Base-by-base conservation (phyloP, 164 flowering plant species). In the Chloranthus sessilifolius region DNA sequence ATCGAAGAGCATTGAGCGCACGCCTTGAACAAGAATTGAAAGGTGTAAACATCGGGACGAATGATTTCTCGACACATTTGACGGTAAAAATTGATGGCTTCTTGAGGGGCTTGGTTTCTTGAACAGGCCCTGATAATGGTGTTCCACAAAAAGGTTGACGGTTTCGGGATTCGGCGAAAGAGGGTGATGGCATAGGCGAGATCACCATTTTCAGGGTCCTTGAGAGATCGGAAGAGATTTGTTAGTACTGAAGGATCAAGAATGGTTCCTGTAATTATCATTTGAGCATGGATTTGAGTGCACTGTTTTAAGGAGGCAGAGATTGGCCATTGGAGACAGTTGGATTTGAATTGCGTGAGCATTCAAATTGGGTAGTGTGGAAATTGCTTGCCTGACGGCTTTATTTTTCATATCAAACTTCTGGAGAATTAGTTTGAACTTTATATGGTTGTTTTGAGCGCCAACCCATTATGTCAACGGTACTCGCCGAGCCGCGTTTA, bases 21-120 rank as follows among this genome's bases (percentile, higher is more conserved):
- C 8, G 65, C 65, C 54, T 41, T 47, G 59, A 61, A 53, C 58
- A 47, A 39, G 48, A 53, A 45, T 27, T 33, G 47, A 53, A 60
- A 53, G 1, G 64, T 53, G 40, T 53, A 38, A 12, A 27, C 12
- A 19, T 60, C 64, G 0, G 59, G 54, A 40, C 3, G 10, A 9
- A 47, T 11, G 25, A 20, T 35, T 0, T 29, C 19, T 14, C 38
- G 28, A 27, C 48, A 36, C 58, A 60, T 30, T 46, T 60, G 27
- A 15, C 43, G 31, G 53, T 60, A 60, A 24, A 46, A 20, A 37
- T 37, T 43, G 6, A 60, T 12, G 16, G 64, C 27, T 38, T 46
- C 41, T 10, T 29, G 11, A 1, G 64, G 52, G 1, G 21, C 41
- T 2, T 31, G 11, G 47, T 53, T 47, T 22, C 42, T 40, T 2